Base-by-base conservation (phyloP, 73 alveolate species). In the Paramecium octaurelia region DNA sequence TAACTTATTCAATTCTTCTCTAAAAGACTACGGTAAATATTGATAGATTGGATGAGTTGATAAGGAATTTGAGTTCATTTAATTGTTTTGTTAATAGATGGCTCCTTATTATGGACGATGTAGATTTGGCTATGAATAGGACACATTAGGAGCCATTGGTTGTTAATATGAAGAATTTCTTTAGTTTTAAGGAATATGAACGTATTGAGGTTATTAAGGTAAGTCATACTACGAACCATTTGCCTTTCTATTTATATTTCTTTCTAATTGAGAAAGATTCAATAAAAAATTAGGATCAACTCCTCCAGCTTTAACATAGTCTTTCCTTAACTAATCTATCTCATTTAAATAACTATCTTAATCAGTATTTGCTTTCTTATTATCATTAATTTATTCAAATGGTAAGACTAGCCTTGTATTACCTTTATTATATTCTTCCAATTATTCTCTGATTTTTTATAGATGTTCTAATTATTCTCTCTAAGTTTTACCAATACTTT, bases 281-380 rank as follows among this genome's bases (percentile, higher is more conserved):
- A 80, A 35, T 80, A 80, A 24, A 46, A 80, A 80, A 80, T 80
- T 80, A 23, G 91, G 91, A 80, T 80, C 91, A 7, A 64, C 29
- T 11, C 91, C 91, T 11, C 91, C 91, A 44, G 91, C 91, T 43
- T 48, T n/a, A 23, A 80, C 70, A 80, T 80, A 80, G 24, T 80
- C 91, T 20, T 80, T 44, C 24, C 91, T 80, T n/a, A 80, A 80
- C 18, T 80, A 80, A 44, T 80, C 91, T 24, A 80, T 46, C 12
- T 80, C 91, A 80, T 46, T 80, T 24, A 20, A 48, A 80, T 80
- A 80, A 20, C 38, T 40, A 38, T 80, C 70, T 31, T 34, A 42
- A 9, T 42, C 44, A 9, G 18, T 23, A 6, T 3, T 57, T 42
- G 11, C 10, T 80, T 21, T 23, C 20, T 80, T 80, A 21, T 48